Evolutionary conservation across 805 yeast species (phyloP), one percentile per base, ranked within the genome.

Genomic region (Kregervanrija delftensis): DNA sequence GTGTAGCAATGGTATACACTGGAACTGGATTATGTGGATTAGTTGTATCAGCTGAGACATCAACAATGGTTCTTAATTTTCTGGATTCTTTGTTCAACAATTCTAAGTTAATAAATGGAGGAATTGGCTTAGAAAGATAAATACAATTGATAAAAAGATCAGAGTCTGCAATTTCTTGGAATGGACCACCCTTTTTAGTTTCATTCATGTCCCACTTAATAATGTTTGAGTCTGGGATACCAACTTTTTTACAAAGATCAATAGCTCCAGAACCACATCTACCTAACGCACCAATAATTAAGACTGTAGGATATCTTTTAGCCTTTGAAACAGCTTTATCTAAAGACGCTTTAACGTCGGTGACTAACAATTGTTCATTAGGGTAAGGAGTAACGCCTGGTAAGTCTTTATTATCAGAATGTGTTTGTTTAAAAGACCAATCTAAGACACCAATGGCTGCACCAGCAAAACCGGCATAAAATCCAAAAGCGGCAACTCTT

Each of bases 401-500:
- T 55, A 93, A 72, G 52, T 87, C 80, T 63, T 81, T 78, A 44
- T 69, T 59, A 58, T 81, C 87, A 8, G 74, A 48, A 63, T 86
- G 83, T 34, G 80, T 67, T 65, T 86, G 91, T 67, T 91, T 91
- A 70, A 85, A 83, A 41, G 95, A 85, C 96, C 98, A 93, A 66
- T 89, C 96, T 64, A 79, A 79, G 42, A 91, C 73, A 58, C 99
- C 99, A 45, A 93, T 69, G 32, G 99, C 99, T 33, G 99, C 99
- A 59, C 99, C 99, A 6, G 98, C 99, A 64, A 93, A 93, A n/a
- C 99, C 99, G 38, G 99, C 99, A 65, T 91, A 91, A 73, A 79
- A 93, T n/a, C 99, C 99, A 63, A 93, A 93, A 8, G 99, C 99
- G 38, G 99, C 99, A 30, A 93, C 99, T 69, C 99, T 86, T 74